phyloP scores from a whole-genome alignment of 1,139 yeast species.

The Petasospora fabianii region DNA sequence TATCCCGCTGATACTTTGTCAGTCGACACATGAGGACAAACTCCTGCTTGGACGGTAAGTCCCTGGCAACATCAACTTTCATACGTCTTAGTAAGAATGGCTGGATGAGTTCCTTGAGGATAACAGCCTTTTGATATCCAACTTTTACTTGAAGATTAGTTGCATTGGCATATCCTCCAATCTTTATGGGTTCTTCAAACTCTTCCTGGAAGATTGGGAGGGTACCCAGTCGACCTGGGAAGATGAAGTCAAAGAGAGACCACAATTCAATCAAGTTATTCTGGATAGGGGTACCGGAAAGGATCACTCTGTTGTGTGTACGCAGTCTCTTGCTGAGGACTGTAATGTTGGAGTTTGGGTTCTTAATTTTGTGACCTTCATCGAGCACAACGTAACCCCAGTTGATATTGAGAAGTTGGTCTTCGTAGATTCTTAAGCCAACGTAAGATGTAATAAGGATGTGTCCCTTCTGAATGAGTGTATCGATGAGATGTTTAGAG shows the following conservation, averaged over 20 bases:
- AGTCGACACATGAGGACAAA: conserved; percentile 89
- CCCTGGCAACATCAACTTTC: conserved; percentile 95
- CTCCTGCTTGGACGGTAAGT: conserved; percentile 88
- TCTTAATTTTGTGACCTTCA: conserved; percentile 95
- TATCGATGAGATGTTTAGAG: conserved; percentile 31
- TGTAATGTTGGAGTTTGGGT: conserved; percentile 89
- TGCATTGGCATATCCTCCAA: conserved; percentile 99
- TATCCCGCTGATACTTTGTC: conserved; percentile 68
- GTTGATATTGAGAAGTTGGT: conserved; percentile 56
- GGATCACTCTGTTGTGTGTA: conserved; percentile 77
- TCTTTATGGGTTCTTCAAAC: conserved; percentile 86
- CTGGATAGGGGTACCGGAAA: conserved; percentile 96
- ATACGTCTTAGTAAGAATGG: conserved; percentile 86
- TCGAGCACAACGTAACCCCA: conserved; percentile 94
- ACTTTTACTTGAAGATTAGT: conserved; percentile 94
- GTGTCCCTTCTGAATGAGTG: conserved; percentile 54
- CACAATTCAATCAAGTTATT: conserved; percentile 87
- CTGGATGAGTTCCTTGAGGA: conserved; percentile 79
- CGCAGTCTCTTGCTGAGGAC: conserved; percentile 77
- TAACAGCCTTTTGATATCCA: conserved; percentile 93
- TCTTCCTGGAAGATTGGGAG: conserved; percentile 91
- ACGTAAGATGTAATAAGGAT: conserved; percentile 89
- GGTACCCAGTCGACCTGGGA: conserved; percentile 92
- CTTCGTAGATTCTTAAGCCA: conserved; percentile 77
- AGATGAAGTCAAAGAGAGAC: conserved; percentile 93